phyloP scores from a whole-genome alignment of 208 protist genomes.

The Leishmania major region DNA sequence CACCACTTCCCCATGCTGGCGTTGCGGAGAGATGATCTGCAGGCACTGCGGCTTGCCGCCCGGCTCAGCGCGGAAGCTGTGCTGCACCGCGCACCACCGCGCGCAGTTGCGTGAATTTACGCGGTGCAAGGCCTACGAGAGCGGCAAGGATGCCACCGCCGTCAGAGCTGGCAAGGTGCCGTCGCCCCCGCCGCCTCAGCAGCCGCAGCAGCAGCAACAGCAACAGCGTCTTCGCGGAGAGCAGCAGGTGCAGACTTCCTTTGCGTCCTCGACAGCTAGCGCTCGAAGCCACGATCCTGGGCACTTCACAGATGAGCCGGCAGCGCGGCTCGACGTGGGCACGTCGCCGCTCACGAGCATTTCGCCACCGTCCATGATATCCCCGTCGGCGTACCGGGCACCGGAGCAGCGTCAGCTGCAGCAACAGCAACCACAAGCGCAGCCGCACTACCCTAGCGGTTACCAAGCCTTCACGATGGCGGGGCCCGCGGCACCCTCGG shows the following conservation, averaged over 20 bases:
- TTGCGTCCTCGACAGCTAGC: constrained; percentile 2
- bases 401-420: not conserved
- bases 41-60: constrained; percentile 45
- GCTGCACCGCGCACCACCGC: constrained; percentile 45
- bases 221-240: constrained; percentile 6
- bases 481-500: not conserved
- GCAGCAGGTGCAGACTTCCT: constrained; percentile 33
- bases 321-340: constrained; percentile 13
- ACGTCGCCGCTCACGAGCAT: constrained; percentile 17
- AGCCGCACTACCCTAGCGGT: not conserved
- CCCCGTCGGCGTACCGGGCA: constrained; percentile 19
- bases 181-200: not conserved
- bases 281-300: not conserved
- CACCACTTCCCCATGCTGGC: constrained; percentile 50
- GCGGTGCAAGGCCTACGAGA: constrained; percentile 4
- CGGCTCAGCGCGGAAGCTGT: constrained; percentile 27
- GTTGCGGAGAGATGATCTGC: constrained; percentile 56
- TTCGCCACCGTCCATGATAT: constrained; percentile 10
- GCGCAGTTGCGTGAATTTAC: constrained; percentile 22
- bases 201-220: constrained; percentile 3
- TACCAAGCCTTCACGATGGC: constrained; percentile 1
- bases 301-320: not conserved
- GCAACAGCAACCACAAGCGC: not conserved
- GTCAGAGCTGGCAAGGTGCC: not conserved
- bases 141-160: not conserved